A percentile compares a stretch with the other conserved stretches of the same genome.
These are phyloP conservation scores for Saturnispora saitoi DNA, from an alignment of 805 yeast species.

Conservation along the genomic window DNA sequence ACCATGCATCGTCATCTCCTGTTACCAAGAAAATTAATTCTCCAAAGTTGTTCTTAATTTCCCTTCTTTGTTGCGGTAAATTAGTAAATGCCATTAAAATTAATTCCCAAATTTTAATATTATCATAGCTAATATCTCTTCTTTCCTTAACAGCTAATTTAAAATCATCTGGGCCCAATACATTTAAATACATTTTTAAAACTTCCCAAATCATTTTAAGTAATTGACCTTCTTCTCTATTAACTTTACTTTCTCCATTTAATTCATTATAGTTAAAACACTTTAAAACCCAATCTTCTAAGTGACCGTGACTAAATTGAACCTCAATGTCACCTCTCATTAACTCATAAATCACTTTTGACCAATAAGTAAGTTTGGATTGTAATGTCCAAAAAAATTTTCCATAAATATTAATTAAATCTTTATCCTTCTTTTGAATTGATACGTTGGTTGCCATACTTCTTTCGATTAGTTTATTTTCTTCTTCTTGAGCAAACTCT, in stretches of 20 bases:
- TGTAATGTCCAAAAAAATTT: conserved; percentile 76
- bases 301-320: conserved; percentile 18
- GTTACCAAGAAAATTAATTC: conserved; percentile 31
- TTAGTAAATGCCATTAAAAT: conserved; percentile 36
- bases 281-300: conserved; percentile 31
- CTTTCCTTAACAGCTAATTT: conserved; percentile 23
- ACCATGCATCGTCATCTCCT: conserved; percentile 45
- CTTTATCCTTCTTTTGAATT: conserved; percentile 34
- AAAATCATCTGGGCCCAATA: conserved; percentile 16
- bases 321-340: conserved; percentile 6
- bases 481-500: conserved; percentile 21
- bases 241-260: conserved; percentile 24
- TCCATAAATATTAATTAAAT: conserved; percentile 60
- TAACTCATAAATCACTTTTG: conserved; percentile 32
- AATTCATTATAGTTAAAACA: conserved; percentile 23
- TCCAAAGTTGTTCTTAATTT: conserved; percentile 35
- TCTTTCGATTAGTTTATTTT: conserved; percentile 1
- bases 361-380: conserved; percentile 69
- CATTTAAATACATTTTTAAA: conserved; percentile 34
- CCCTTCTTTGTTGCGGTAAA: conserved; percentile 40
- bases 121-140: conserved; percentile 14
- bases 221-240: conserved; percentile 65
- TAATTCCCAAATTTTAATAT: conserved; percentile 36
- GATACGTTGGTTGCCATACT: neutral
- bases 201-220: conserved; percentile 47